These are phyloP conservation scores for Stephanodiscus minutulus DNA, from an alignment of 108 stramenopile genomes.

Conservation along the genomic window DNA sequence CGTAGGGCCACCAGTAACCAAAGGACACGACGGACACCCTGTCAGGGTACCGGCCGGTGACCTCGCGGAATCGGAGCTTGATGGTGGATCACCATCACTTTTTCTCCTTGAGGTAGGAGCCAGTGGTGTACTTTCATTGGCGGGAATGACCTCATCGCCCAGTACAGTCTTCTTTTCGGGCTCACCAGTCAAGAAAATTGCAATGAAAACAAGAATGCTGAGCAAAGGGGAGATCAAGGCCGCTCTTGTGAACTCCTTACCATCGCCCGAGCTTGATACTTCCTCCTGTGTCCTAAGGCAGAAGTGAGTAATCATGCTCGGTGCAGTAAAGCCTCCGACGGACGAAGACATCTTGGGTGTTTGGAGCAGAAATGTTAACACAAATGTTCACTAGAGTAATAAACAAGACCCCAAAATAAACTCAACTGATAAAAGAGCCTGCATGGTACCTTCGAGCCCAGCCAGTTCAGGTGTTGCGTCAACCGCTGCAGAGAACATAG, in stretches of 20 bases:
- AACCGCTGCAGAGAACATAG: constrained; percentile 59
- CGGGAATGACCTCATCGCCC: not conserved
- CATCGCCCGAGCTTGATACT: constrained; percentile 51
- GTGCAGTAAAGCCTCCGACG: constrained; percentile 69
- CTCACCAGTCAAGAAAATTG: constrained; percentile 13
- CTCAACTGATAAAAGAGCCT: constrained; percentile 55
- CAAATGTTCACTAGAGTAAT: not conserved
- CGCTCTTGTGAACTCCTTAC: constrained; percentile 55
- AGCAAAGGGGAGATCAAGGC: constrained; percentile 45
- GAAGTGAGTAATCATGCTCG: constrained; percentile 65
- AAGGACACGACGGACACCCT: no score
- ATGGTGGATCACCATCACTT: not conserved
- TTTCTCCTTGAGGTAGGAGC: not conserved
- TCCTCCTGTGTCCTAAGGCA: constrained; percentile 65
- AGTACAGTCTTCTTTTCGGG: not conserved
- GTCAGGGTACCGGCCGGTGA: no score
- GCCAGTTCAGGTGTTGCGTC: constrained; percentile 44
- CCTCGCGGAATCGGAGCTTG: no score
- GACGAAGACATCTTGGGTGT: constrained; percentile 48
- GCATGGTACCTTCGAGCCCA: constrained; percentile 63
- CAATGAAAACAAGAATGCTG: constrained; percentile 17
- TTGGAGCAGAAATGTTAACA: not conserved
- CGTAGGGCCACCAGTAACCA: not conserved
- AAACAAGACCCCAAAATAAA: not conserved
- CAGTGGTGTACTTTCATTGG: not conserved